Evolutionary conservation across 2,329 filamentous ascomycete genomes (phyloP), one percentile per base, ranked within the genome.

Genomic region (Phyllosticta capitalensis): DNA sequence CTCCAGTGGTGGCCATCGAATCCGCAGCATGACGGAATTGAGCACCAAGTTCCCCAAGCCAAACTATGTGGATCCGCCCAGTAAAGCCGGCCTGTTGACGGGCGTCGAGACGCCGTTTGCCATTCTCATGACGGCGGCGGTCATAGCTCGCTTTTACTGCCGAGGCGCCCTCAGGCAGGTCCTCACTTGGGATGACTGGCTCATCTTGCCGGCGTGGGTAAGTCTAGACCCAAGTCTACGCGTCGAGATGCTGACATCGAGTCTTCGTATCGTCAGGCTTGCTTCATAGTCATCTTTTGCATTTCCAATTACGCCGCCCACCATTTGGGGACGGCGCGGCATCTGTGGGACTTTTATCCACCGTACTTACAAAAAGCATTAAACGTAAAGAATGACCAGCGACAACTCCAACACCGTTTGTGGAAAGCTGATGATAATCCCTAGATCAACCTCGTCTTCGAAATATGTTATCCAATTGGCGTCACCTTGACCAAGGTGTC

Each of bases 301-400:
- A 95, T 99, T 74, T 94, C 90, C 60, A 81, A 87, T 67, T 97
- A 95, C 80, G 94, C 94, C 20, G 89, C 92, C 65, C 83, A 95
- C 68, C 86, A 90, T 65, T 88, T 99, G 63, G 94, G 94, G 7
- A 45, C 38, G 17, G 38, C 38, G 2, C 28, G 66, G 26, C 68
- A 69, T 20, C 62, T 68, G 9, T 69, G 67, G 67, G 68, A 70
- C 51, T 63, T 65, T 45, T 69, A 66, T 48, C 54, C 63, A 21
- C 65, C 67, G 54, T 69, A 66, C 67, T 53, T 56, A 20, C 52
- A 52, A 3, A 38, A 62, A 30, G 68, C 68, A 45, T 57, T 60
- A 20, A 69, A 67, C 61, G 68, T 67, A 64, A 12, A 61, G 3
- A 17, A 33, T 21, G 1, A 26, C 22, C 9, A 9, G 48, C 22